Percentiles rank a stretch among this genome's conserved stretches.
Conservation (phyloP, 78 protist species). For the Chrysochromulina tobinii region DNA sequence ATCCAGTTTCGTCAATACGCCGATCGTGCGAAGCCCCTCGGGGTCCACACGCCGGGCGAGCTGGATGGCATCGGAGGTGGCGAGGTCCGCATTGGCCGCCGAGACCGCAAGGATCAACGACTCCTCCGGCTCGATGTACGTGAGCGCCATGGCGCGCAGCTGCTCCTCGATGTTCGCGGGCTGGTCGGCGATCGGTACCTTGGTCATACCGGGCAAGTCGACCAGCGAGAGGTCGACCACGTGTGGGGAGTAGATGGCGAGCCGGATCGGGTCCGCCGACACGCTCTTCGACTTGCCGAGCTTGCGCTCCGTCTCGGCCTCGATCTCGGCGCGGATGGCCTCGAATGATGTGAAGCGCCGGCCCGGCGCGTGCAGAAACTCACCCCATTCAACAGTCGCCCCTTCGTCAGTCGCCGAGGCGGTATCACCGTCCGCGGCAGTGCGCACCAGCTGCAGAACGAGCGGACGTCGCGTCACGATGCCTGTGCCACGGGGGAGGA, state of each 20-base stretch:
- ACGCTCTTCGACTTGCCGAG: neutral
- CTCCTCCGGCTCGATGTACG: constrained; percentile 73
- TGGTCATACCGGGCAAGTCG: constrained; percentile 97
- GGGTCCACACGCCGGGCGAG: constrained; percentile 87
- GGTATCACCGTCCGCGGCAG: neutral
- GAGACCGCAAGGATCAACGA: constrained; percentile 88
- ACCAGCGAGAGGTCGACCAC: constrained; percentile 88
- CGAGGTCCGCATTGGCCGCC: constrained; percentile 93
- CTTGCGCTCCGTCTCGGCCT: neutral
- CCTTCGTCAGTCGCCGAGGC: too few relatives aligned
- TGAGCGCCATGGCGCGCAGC: constrained; percentile 70
- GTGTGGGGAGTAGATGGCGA: constrained; percentile 1
- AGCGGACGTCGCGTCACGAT: constrained; percentile 22
- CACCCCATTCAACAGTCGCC: neutral
- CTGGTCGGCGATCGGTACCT: constrained; percentile 90
- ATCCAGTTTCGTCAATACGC: constrained; percentile 66
- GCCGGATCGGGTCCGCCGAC: neutral
- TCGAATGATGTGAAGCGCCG: neutral
- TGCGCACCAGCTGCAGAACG: neutral
- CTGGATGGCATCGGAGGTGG: constrained; percentile 90
- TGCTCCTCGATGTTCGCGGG: constrained; percentile 86
- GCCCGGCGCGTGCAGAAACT: neutral
- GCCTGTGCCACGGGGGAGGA: constrained; percentile 74
- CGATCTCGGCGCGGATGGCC: neutral
- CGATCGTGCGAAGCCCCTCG: constrained; percentile 58